Conservation (phyloP, 1,284 basidiomycete genomes). For the Rhodotorula sp. region DNA sequence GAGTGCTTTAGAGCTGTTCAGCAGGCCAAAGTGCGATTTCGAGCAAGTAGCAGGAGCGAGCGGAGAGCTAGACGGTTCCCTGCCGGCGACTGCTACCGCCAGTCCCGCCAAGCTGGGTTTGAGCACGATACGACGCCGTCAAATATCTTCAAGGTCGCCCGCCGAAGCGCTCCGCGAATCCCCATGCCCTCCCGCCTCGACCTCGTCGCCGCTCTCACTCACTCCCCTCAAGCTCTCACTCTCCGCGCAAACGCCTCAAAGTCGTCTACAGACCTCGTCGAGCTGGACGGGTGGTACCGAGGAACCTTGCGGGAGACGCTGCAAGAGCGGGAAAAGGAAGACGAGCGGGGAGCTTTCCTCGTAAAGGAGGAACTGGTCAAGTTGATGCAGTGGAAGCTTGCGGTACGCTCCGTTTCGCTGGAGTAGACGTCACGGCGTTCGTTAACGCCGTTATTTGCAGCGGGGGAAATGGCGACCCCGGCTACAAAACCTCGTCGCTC, state of each 20-base stretch:
- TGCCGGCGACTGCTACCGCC: not conserved
- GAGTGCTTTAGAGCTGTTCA: too few relatives aligned
- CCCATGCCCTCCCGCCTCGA: constrained; percentile 5
- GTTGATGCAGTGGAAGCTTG: constrained; percentile 34
- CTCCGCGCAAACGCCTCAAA: constrained; percentile 11
- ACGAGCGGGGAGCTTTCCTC: not conserved
- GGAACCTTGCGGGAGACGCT: not conserved
- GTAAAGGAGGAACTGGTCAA: constrained; percentile 9
- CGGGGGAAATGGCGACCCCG: constrained; percentile 36
- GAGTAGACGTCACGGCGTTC: fast-evolving
- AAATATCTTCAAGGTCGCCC: too few relatives aligned
- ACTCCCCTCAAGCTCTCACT: constrained; percentile 6
- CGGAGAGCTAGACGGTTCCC: not conserved
- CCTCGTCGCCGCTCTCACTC: constrained; percentile 4
- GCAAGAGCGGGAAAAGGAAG: not conserved
- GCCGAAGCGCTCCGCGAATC: too few relatives aligned
- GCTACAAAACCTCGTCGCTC: constrained; percentile 12
- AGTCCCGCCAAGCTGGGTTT: not conserved
- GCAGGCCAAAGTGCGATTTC: too few relatives aligned
- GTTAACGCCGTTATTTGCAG: not conserved
- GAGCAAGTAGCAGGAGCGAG: not conserved
- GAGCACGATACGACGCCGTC: too few relatives aligned
- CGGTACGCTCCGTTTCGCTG: constrained; percentile 9
- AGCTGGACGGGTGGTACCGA: constrained; percentile 30
- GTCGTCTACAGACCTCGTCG: constrained; percentile 13